phyloP scores from a whole-genome alignment of 1,139 yeast genomes.

The Candida freyschussii region DNA sequence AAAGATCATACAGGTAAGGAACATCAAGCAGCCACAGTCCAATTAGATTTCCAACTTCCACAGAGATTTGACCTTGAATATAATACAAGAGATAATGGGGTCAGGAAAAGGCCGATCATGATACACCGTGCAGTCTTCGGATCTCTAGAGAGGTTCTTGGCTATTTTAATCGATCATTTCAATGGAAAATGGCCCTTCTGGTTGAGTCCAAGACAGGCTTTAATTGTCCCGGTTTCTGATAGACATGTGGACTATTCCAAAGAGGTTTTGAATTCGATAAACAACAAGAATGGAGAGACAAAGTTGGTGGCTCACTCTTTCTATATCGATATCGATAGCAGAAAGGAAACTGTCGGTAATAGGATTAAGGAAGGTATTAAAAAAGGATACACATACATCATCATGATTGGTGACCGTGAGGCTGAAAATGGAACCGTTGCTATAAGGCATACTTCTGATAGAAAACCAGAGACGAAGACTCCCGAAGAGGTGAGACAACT shows the following conservation, averaged over 20 bases:
- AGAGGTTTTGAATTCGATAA: slow-evolving; percentile 21
- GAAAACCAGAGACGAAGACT: slow-evolving; percentile 42
- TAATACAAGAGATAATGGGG: slow-evolving; percentile 45
- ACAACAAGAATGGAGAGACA: slow-evolving; percentile 32
- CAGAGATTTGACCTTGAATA: slow-evolving; percentile 73
- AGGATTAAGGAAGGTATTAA: slow-evolving; percentile 74
- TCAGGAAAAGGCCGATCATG: slow-evolving; percentile 70
- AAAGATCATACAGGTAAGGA: slow-evolving; percentile 78
- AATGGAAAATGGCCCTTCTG: slow-evolving; percentile 98
- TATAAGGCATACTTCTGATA: slow-evolving; percentile 57
- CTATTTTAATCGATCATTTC: slow-evolving; percentile 84
- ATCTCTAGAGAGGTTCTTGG: slow-evolving; percentile 86
- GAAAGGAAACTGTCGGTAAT: slow-evolving; percentile 75
- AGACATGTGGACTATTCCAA: slow-evolving; percentile 49
- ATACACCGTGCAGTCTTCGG: slow-evolving; percentile 96
- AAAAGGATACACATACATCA: slow-evolving; percentile 73
- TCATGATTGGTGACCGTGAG: slow-evolving; percentile 87
- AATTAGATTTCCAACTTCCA: slow-evolving; percentile 92
- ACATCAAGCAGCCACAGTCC: slow-evolving; percentile 96
- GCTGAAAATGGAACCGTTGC: slow-evolving; percentile 56
- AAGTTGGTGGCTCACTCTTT: slow-evolving; percentile 60
- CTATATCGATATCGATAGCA: slow-evolving; percentile 68
- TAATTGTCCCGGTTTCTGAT: slow-evolving; percentile 79
- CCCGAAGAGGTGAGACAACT: slow-evolving; percentile 43
- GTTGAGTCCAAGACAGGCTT: slow-evolving; percentile 93